phyloP scores from a whole-genome alignment of 352 stramenopile genomes.

The Pythium sp. region DNA sequence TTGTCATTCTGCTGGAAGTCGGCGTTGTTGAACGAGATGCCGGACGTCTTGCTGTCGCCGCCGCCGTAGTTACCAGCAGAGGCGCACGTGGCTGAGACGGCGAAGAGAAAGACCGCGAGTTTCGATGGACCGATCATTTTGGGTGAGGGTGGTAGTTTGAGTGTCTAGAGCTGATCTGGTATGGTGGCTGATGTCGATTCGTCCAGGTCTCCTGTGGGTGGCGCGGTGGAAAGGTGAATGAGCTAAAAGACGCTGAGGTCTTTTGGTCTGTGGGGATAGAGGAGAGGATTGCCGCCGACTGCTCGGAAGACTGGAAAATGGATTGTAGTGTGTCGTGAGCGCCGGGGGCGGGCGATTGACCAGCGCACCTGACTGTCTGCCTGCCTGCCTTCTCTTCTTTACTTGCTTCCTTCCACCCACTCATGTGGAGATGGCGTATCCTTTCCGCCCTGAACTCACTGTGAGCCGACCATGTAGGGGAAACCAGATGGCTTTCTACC shows the following conservation, averaged over 20 bases:
- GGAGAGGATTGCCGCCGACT: slow-evolving; percentile 9
- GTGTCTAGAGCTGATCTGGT: slow-evolving; percentile 11
- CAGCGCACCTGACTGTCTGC: not conserved
- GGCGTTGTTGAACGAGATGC: slow-evolving; percentile 20
- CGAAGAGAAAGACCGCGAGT: slow-evolving; percentile 18
- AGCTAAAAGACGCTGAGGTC: slow-evolving; percentile 3
- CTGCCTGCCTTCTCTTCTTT: not conserved
- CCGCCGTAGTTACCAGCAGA: slow-evolving; percentile 19
- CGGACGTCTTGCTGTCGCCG: not conserved
- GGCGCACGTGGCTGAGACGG: slow-evolving; percentile 8
- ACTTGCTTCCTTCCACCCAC: slow-evolving; percentile 4
- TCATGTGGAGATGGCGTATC: not conserved
- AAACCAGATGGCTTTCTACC: slow-evolving; percentile 9
- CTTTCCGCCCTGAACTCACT: slow-evolving; percentile 10
- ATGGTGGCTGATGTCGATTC: not conserved
- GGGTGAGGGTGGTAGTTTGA: not conserved
- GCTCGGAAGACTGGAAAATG: slow-evolving; percentile 28
- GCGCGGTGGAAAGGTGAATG: slow-evolving; percentile 4
- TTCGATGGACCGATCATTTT: slow-evolving; percentile 20
- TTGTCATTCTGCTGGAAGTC: slow-evolving; percentile 23
- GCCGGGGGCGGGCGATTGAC: not conserved
- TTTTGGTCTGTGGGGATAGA: slow-evolving; percentile 3
- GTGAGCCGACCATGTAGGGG: slow-evolving; percentile 6
- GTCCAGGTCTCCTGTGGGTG: slow-evolving; percentile 1
- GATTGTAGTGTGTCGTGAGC: slow-evolving; percentile 19